Percentiles rank a stretch among this genome's conserved stretches.
phyloP scores from a whole-genome alignment of 768 basidiomycete genomes.

The Trametes cingulata region DNA sequence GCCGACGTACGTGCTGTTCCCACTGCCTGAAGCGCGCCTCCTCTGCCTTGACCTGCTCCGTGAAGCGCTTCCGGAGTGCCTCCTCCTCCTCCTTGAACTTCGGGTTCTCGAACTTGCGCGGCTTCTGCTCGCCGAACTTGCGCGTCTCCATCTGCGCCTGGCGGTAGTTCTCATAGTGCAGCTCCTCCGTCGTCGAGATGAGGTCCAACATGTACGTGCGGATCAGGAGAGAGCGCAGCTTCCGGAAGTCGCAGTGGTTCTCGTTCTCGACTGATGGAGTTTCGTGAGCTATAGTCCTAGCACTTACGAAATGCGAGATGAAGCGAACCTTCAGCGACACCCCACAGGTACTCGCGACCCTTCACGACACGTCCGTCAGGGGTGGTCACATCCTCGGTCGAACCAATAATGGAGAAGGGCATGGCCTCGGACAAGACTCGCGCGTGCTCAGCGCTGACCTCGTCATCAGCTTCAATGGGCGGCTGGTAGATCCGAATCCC shows the following conservation, averaged over 20 bases:
- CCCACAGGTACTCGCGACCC: slow-evolving; percentile 98
- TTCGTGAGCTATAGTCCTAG: background rate
- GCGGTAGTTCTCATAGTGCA: slow-evolving; percentile 97
- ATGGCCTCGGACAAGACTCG: slow-evolving; percentile 86
- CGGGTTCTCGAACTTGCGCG: slow-evolving; percentile 98
- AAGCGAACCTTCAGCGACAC: slow-evolving; percentile 91
- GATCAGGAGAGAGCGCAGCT: slow-evolving; percentile 91
- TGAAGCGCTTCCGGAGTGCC: slow-evolving; percentile 93
- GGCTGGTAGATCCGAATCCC: slow-evolving; percentile 95
- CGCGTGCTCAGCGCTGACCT: slow-evolving; percentile 85
- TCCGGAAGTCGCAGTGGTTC: slow-evolving; percentile 99
- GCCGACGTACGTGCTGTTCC: slow-evolving; percentile 88
- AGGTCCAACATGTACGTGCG: slow-evolving; percentile 99
- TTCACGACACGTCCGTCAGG: slow-evolving; percentile 91
- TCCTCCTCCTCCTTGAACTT: slow-evolving; percentile 99
- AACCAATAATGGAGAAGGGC: slow-evolving; percentile 98
- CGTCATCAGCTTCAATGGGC: slow-evolving; percentile 86
- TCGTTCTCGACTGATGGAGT: slow-evolving; percentile 86
- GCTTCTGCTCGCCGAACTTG: slow-evolving; percentile 98
- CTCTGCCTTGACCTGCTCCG: slow-evolving; percentile 99
- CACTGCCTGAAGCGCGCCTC: slow-evolving; percentile 97
- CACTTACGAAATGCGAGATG: background rate
- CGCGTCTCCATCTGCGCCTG: slow-evolving; percentile 99
- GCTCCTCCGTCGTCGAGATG: slow-evolving; percentile 93
- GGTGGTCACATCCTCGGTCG: slow-evolving; percentile 91